Conservation (phyloP, 169 alveolate genomes). For the Plasmodium vivax region DNA sequence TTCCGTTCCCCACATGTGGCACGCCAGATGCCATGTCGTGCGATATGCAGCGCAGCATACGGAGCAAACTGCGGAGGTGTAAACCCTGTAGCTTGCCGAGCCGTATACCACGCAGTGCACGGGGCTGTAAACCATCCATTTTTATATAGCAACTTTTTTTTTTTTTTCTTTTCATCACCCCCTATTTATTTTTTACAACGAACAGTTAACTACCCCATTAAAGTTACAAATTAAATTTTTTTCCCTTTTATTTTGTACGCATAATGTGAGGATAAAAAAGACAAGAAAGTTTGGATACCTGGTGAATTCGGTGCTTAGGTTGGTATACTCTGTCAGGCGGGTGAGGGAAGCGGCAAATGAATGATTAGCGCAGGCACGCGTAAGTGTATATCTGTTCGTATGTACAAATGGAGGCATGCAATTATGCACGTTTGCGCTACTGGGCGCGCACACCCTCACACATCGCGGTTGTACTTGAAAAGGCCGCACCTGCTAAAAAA, state of each 20-base stretch:
- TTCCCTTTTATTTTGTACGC: neutral
- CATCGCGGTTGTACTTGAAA: neutral
- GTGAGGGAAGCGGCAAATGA: neutral
- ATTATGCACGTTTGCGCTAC: neutral
- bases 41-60: neutral
- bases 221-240: neutral
- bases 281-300: neutral
- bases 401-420: neutral
- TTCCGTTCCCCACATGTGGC: neutral
- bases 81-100: neutral
- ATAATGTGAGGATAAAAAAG: neutral
- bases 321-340: neutral
- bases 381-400: neutral
- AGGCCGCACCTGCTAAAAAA: neutral
- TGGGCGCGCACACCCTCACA: neutral
- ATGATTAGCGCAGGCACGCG: neutral
- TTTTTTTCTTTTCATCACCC: neutral
- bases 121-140: neutral
- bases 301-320: neutral
- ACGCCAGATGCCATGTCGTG: neutral
- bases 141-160: neutral
- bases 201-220: neutral
- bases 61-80: neutral
- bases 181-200: neutral
- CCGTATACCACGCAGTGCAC: neutral